Conservation (phyloP, 2,329 filamentous ascomycete genomes). For the Coniochaeta sp. region DNA sequence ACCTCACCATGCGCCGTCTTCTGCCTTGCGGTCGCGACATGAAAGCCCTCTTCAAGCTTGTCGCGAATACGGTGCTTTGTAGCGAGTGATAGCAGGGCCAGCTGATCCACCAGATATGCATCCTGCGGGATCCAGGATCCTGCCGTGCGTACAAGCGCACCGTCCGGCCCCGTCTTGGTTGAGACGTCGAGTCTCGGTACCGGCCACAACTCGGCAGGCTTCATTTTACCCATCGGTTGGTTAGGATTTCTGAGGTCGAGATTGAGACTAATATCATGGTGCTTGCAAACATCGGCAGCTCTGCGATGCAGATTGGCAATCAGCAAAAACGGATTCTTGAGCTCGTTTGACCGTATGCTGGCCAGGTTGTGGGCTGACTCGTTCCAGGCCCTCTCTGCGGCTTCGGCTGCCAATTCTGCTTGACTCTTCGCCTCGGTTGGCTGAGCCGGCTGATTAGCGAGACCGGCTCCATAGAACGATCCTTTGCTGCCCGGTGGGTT, state of each 20-base stretch:
- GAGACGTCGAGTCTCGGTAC: slow-evolving; percentile 45
- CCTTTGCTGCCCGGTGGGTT: slow-evolving; percentile 47
- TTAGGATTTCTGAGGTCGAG: slow-evolving; percentile 43
- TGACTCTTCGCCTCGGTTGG: slow-evolving; percentile 38
- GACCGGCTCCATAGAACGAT: slow-evolving; percentile 57
- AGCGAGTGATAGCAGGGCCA: slow-evolving; percentile 75
- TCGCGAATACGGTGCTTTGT: slow-evolving; percentile 72
- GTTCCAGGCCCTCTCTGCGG: slow-evolving; percentile 57
- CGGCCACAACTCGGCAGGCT: slow-evolving; percentile 37
- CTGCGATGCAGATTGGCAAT: slow-evolving; percentile 54
- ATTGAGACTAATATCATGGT: slow-evolving; percentile 49
- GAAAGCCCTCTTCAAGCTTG: slow-evolving; percentile 69
- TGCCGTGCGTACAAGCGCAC: slow-evolving; percentile 51
- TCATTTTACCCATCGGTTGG: slow-evolving; percentile 38
- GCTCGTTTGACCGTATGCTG: slow-evolving; percentile 56
- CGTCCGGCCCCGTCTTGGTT: slow-evolving; percentile 51
- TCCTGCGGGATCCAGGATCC: slow-evolving; percentile 69
- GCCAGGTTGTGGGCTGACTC: slow-evolving; percentile 56
- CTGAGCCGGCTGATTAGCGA: slow-evolving; percentile 55
- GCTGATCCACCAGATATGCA: slow-evolving; percentile 69
- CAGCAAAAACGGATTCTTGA: slow-evolving; percentile 66
- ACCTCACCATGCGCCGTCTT: slow-evolving; percentile 73
- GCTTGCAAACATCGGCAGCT: slow-evolving; percentile 49
- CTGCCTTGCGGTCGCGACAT: slow-evolving; percentile 63
- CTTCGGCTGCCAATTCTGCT: slow-evolving; percentile 57